These are phyloP conservation scores for Auriscalpium vulgare DNA, from an alignment of 768 basidiomycete species.

Conservation along the genomic window DNA sequence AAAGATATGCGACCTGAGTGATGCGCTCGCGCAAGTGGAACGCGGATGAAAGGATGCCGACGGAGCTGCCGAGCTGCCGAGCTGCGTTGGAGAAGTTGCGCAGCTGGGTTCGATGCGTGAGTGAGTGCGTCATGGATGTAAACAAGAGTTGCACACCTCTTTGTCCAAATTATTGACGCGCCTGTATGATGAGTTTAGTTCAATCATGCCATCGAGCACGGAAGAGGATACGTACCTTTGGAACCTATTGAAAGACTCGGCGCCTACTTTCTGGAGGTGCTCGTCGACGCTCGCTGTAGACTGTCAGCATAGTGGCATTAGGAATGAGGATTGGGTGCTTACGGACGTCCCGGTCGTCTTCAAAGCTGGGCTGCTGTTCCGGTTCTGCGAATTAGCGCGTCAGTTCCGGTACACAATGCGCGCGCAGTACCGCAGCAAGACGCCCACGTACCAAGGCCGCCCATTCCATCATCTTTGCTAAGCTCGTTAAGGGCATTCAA, in stretches of 20 bases:
- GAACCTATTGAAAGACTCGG: conserved; percentile 56
- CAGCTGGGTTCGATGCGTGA: conserved; percentile 35
- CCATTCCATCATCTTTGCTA: conserved; percentile 29
- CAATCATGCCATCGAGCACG: neutral
- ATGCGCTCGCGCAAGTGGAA: conserved; percentile 65
- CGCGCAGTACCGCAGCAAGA: neutral
- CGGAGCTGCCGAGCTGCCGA: conserved; percentile 69
- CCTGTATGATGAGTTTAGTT: conserved; percentile 24
- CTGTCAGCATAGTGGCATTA: neutral
- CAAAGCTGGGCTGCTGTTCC: conserved; percentile 39
- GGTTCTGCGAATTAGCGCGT: conserved; percentile 20
- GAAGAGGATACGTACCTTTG: conserved; percentile 36
- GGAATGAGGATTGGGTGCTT: conserved; percentile 26
- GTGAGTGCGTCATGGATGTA: conserved; percentile 5
- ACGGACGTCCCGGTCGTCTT: conserved; percentile 63
- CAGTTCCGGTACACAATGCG: neutral
- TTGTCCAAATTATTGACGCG: conserved; percentile 56
- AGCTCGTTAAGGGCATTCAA: conserved; percentile 40
- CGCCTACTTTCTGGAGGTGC: conserved; percentile 58
- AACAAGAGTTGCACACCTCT: conserved; percentile 34
- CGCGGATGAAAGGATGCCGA: conserved; percentile 67
- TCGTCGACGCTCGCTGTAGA: conserved; percentile 55
- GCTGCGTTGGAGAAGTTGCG: conserved; percentile 72
- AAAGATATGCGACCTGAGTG: conserved; percentile 60
- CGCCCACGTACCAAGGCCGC: conserved; percentile 24